Evolutionary conservation across 2,329 filamentous ascomycete genomes (phyloP).

Genomic region (Aspergillus puulaauensis): DNA sequence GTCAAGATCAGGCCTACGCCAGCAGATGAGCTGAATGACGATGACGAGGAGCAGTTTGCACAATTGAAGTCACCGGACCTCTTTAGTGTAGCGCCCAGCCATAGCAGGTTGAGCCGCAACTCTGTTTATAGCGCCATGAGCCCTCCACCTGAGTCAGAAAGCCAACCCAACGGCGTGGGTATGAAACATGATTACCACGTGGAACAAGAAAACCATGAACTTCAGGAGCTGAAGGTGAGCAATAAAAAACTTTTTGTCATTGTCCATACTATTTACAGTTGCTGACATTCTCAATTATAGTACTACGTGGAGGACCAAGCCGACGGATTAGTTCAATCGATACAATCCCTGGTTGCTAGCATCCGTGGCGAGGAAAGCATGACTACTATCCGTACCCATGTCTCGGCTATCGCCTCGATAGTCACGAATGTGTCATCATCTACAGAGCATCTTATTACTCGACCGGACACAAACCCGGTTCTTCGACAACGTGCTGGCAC

Average conservation of each 20-base stretch:
- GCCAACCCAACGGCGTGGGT: conserved; percentile 31
- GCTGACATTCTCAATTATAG: conserved; percentile 38
- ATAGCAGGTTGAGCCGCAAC: conserved; percentile 57
- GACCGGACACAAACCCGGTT: conserved; percentile 48
- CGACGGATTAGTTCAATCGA: conserved; percentile 72
- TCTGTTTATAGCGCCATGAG: conserved; percentile 74
- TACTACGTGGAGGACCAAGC: conserved; percentile 83
- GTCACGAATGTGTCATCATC: conserved; percentile 69
- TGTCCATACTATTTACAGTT: not conserved
- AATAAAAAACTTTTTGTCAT: not conserved
- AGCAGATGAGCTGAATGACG: conserved; percentile 72
- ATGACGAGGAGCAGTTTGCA: conserved; percentile 64
- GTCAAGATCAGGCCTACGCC: conserved; percentile 82
- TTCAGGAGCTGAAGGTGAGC: conserved; percentile 62
- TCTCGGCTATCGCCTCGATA: conserved; percentile 67
- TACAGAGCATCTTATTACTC: conserved; percentile 57
- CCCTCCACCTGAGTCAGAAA: conserved; percentile 54
- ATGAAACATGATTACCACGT: conserved; percentile 43
- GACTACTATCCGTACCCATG: conserved; percentile 66
- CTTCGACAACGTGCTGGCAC: conserved; percentile 48
- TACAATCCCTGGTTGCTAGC: conserved; percentile 74
- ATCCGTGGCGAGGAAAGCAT: conserved; percentile 66
- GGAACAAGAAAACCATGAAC: conserved; percentile 46
- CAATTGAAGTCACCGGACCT: conserved; percentile 68
- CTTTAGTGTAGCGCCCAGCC: conserved; percentile 58